These are phyloP conservation scores for Arthrobotrys pseudoclavata DNA, from an alignment of 2,329 filamentous ascomycete species.

Conservation along the genomic window DNA sequence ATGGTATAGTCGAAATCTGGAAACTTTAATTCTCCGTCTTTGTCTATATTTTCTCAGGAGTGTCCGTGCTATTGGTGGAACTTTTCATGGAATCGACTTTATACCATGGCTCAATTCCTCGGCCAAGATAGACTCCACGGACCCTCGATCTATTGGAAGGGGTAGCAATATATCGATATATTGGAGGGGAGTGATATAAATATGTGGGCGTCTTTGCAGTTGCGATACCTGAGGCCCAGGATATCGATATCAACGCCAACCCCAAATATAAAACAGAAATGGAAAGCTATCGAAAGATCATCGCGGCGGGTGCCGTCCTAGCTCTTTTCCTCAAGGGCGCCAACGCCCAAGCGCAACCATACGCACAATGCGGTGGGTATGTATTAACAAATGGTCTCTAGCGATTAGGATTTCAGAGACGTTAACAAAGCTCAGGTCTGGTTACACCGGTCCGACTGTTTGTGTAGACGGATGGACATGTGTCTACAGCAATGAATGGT, in stretches of 20 bases:
- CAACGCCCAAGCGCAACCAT: conserved; percentile 33
- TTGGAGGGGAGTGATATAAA: conserved; percentile 18
- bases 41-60: background rate
- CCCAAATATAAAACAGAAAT: conserved; percentile 5
- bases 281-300: conserved; percentile 29
- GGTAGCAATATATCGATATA: background rate
- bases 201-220: background rate
- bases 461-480: conserved; percentile 47
- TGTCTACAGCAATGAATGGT: conserved; percentile 49
- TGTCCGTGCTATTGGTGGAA: conserved; percentile 45
- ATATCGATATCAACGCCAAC: background rate
- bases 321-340: conserved; percentile 28
- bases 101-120: conserved; percentile 20
- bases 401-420: background rate
- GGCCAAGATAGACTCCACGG: background rate
- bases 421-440: conserved; percentile 9
- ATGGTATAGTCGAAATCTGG: conserved; percentile 11
- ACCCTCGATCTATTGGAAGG: conserved; percentile 6
- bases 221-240: background rate
- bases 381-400: background rate
- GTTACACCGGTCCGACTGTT: conserved; percentile 39
- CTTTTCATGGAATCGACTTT: conserved; percentile 24
- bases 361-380: conserved; percentile 51
- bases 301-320: conserved; percentile 14
- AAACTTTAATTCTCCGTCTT: conserved; percentile 32